Base-by-base conservation (phyloP, 2,329 filamentous ascomycete genomes). In the Arthrobotrys musiformis region DNA sequence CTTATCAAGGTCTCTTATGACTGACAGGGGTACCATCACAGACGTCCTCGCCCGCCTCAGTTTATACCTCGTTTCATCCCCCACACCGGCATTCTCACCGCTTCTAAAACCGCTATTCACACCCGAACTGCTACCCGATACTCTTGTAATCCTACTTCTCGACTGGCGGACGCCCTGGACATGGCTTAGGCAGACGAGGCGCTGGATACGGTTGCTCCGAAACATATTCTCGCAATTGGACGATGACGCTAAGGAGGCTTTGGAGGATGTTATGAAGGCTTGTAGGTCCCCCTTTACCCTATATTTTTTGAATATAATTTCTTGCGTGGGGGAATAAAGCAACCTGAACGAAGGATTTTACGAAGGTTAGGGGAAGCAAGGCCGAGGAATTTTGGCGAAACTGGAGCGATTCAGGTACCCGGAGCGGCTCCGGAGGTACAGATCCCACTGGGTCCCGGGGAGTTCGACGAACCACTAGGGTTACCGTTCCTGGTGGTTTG, bases 121-220 rank as follows among this genome's bases (percentile, higher is more conserved):
- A 17, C 90, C 92, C 48, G 89, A 92, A 83, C 91, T 93, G 5
- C 91, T 97, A 82, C 90, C 92, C 30, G 91, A 97, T 83, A 97
- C 92, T 54, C 88, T 97, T 77, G 88, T 98, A 79, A 92, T 97
- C 78, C 90, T 99, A 81, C 86, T 99, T n/a, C 87, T 99, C 48
- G 94, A 97, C 85, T 99, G 95, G 95, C 91, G 92, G 73, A 90
- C 95, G 82, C 95, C 95, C 13, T 97, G 95, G 90, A 86, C 90
- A 79, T 99, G 96, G 93, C 88, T 97, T 82, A 89, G 93, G 74
- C 91, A 97, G 84, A 86, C 99, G 70, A 89, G 93, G 82, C 91
- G 92, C 82, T 99, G 95, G 95, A 90, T 98, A 78, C 88, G 93
- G 52, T 87, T 98, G 28, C 86, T 99, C 79, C 90, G 91, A 74